Evolutionary conservation across 768 basidiomycete species (phyloP).

Genomic region (Rhodotorula babjevae): DNA sequence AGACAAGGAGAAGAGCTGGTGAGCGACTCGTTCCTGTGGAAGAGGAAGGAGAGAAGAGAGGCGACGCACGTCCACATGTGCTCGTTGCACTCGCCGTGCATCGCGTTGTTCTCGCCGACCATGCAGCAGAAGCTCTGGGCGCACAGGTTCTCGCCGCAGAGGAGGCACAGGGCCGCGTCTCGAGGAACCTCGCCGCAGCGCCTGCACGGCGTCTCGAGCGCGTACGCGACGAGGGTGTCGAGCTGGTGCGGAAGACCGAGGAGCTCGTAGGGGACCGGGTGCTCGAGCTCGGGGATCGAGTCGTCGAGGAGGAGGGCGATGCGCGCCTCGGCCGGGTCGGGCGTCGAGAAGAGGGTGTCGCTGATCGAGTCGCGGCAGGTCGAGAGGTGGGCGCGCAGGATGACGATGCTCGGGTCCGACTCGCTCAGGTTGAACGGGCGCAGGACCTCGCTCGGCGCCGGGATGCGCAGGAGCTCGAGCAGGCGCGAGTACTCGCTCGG

Average conservation of each 20-base stretch:
- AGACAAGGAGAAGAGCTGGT: constrained; percentile 57
- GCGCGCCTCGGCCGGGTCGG: background rate
- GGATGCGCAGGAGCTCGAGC: constrained; percentile 65
- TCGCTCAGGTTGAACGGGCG: background rate
- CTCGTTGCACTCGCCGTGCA: constrained; percentile 87
- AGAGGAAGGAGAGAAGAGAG: background rate
- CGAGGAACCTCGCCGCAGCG: constrained; percentile 72
- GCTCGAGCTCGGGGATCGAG: constrained; percentile 50
- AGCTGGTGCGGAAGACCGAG: constrained; percentile 72
- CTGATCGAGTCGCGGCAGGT: constrained; percentile 71
- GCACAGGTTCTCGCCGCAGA: constrained; percentile 82
- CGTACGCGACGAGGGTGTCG: constrained; percentile 73
- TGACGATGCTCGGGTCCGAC: constrained; percentile 15
- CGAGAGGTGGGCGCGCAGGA: constrained; percentile 49
- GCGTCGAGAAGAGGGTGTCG: constrained; percentile 58
- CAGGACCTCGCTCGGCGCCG: constrained; percentile 17
- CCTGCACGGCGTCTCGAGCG: constrained; percentile 66
- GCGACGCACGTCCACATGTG: constrained; percentile 82
- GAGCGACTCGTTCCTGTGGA: background rate
- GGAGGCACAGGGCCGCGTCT: constrained; percentile 83
- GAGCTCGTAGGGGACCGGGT: constrained; percentile 74
- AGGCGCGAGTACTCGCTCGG: constrained; percentile 74
- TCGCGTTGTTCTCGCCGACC: constrained; percentile 56
- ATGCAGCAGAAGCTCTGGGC: constrained; percentile 88
- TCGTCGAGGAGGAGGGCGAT: constrained; percentile 52